A percentile compares a stretch with the other conserved stretches of the same genome.
Evolutionary conservation across 192 early-diverging fungal genomes (phyloP).

Genomic region (Rhizophagus prolifer): DNA sequence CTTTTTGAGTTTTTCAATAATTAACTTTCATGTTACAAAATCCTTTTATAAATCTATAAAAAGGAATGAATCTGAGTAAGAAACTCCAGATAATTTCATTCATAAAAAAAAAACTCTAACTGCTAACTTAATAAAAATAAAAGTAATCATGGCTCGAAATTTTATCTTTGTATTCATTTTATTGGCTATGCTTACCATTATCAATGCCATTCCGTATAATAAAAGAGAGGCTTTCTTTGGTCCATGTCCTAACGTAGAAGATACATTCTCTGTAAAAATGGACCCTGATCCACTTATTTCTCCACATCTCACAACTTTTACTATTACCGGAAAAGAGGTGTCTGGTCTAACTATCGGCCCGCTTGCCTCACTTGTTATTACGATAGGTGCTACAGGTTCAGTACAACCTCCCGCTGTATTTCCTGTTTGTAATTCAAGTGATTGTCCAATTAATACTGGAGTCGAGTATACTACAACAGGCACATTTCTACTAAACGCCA

Average conservation of each 20-base stretch:
- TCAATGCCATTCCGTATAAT: slow-evolving; percentile 7
- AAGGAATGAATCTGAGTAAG: slow-evolving; percentile 11
- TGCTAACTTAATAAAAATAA: neutral
- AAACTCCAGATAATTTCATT: slow-evolving; percentile 7
- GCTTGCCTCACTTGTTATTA: slow-evolving; percentile 9
- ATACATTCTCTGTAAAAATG: slow-evolving; percentile 19
- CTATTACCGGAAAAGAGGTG: slow-evolving; percentile 6
- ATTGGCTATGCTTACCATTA: slow-evolving; percentile 11
- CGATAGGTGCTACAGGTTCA: neutral
- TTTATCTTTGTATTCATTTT: slow-evolving; percentile 15
- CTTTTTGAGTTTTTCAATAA: slow-evolving; percentile 13
- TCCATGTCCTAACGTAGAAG: slow-evolving; percentile 14
- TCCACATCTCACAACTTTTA: slow-evolving; percentile 14
- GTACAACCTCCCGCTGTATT: slow-evolving; percentile 4
- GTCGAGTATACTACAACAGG: neutral
- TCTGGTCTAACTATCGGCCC: neutral
- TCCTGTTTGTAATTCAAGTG: slow-evolving; percentile 5
- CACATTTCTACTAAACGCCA: slow-evolving; percentile 1
- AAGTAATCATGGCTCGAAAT: slow-evolving; percentile 18
- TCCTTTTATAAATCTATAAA: slow-evolving; percentile 15
- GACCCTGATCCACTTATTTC: slow-evolving; percentile 10
- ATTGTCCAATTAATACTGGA: slow-evolving; percentile 4
- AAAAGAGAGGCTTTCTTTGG: slow-evolving; percentile 7
- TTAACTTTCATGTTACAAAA: slow-evolving; percentile 11
- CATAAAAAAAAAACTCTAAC: neutral